A percentile compares a stretch with the other conserved stretches of the same genome.
phyloP scores from a whole-genome alignment of 139 green algal genomes.

The Chlamydomonas sphaeroides region DNA sequence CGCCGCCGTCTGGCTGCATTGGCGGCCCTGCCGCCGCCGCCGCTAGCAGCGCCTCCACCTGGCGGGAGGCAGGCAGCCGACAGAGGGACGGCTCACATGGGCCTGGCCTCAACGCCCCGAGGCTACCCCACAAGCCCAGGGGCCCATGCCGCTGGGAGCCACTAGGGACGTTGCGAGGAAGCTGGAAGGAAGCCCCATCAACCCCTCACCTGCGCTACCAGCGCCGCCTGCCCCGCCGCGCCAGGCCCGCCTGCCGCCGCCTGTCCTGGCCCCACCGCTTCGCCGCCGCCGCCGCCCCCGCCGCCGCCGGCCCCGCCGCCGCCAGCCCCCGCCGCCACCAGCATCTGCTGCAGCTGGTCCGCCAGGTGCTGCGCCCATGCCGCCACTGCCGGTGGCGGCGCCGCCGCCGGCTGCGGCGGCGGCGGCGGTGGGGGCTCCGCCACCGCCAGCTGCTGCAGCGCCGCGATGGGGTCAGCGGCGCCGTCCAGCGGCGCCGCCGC shows the following conservation, averaged over 20 bases:
- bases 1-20: background rate
- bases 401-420: background rate
- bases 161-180: no score
- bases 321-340: background rate
- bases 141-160: no score
- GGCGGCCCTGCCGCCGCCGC: background rate
- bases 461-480: background rate
- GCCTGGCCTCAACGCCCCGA: no score
- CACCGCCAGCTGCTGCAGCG: background rate
- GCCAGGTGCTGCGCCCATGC: constrained; percentile 17
- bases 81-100: no score
- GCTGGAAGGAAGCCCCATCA: no score
- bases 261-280: background rate
- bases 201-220: background rate
- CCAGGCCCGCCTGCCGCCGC: no score
- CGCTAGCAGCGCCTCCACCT: background rate
- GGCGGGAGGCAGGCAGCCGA: no score
- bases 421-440: background rate
- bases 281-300: background rate
- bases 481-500: no score
- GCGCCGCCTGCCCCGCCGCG: no score
- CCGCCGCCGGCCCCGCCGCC: background rate
- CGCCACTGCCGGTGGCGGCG: background rate
- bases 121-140: no score
- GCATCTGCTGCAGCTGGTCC: background rate